phyloP scores from a whole-genome alignment of 164 flowering plant species.

The Euptelea pleiosperma region DNA sequence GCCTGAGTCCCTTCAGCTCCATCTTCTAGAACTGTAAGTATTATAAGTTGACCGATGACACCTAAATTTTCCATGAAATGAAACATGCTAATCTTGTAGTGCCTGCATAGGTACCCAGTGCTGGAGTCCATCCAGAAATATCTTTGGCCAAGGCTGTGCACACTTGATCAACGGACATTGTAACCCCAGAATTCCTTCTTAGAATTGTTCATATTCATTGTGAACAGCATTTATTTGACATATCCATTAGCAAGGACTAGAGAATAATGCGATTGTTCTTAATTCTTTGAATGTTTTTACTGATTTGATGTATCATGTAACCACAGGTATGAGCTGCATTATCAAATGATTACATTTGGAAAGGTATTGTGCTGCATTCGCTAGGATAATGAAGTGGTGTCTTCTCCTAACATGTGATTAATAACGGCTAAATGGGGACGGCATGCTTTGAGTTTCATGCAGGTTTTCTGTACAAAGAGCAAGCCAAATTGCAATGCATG shows the following conservation, averaged over 20 bases:
- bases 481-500: conserved; percentile 85
- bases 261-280: neutral
- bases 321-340: conserved; percentile 84
- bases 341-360: conserved; percentile 92
- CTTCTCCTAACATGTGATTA: neutral
- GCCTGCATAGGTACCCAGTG: conserved; percentile 54
- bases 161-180: conserved; percentile 63
- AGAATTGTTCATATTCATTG: neutral
- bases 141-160: conserved; percentile 84
- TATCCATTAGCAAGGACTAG: neutral
- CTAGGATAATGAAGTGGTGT: neutral
- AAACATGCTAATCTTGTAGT: conserved; percentile 13
- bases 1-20: conserved; percentile 65
- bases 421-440: neutral
- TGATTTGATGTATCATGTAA: conserved; percentile 14
- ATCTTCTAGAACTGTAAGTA: conserved; percentile 69
- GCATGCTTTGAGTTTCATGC: conserved; percentile 16
- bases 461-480: conserved; percentile 88
- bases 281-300: neutral
- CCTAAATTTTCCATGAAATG: neutral
- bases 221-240: neutral
- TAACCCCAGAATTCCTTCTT: conserved; percentile 27
- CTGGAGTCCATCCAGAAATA: conserved; percentile 74
- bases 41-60: conserved; percentile 2
- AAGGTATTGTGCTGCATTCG: conserved; percentile 48